Percentiles rank a stretch among this genome's conserved stretches.
Evolutionary conservation across 257 asterid genomes (phyloP).

Genomic region (Perilla frutescens): DNA sequence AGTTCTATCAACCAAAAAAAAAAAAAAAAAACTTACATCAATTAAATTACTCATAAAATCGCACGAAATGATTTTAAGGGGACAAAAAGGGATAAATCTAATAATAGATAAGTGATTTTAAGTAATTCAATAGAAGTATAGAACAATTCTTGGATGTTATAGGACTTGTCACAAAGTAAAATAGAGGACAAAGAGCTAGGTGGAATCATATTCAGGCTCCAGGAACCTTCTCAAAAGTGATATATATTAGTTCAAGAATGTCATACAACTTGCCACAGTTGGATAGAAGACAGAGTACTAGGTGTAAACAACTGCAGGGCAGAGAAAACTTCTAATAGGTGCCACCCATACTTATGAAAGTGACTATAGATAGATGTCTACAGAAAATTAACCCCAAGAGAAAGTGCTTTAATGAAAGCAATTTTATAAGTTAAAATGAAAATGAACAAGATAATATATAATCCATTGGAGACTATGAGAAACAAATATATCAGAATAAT

Average conservation of each 20-base stretch:
- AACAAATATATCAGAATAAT: background rate
- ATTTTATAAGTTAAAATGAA: conserved; percentile 11
- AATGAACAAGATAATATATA: background rate
- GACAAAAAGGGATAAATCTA: background rate
- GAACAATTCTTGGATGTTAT: background rate
- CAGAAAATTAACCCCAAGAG: too few relatives aligned
- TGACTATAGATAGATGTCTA: background rate
- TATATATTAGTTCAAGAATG: background rate
- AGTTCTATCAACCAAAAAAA: background rate
- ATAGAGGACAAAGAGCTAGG: background rate
- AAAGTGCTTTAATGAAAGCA: background rate
- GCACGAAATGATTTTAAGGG: background rate
- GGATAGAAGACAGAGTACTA: background rate
- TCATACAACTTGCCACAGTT: background rate
- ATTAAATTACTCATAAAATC: background rate
- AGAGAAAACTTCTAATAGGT: background rate
- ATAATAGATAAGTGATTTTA: background rate
- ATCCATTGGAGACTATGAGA: background rate
- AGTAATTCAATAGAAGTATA: background rate
- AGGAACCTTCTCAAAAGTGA: background rate
- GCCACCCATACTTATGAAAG: background rate
- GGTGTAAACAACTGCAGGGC: background rate
- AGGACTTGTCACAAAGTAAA: background rate
- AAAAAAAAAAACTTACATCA: background rate
- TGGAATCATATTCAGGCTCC: background rate